phyloP scores from a whole-genome alignment of 2,329 filamentous ascomycete species.

The Penicillium sp. region DNA sequence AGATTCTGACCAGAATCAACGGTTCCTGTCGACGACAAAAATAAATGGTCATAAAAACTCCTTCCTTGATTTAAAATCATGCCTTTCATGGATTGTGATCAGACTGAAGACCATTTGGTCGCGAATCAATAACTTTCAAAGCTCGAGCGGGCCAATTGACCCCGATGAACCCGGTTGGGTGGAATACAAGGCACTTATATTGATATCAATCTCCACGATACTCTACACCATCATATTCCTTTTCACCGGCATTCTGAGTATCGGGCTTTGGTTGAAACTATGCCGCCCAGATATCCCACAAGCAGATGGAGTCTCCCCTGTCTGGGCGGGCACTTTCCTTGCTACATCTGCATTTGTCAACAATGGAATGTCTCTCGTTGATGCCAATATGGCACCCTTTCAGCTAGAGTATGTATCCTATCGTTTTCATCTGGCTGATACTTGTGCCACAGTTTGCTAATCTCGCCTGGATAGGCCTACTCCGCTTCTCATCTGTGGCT shows the following conservation, averaged over 20 bases:
- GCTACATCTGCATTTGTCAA: constrained; percentile 62
- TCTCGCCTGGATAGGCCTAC: constrained; percentile 37
- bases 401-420: constrained; percentile 39
- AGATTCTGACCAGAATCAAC: neutral
- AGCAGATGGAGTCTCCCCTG: constrained; percentile 57
- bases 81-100: neutral
- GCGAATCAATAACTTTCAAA: neutral
- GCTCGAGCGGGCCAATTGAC: constrained; percentile 30
- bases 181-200: constrained; percentile 48
- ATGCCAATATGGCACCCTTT: constrained; percentile 59
- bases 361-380: constrained; percentile 59
- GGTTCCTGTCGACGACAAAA: neutral
- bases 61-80: neutral
- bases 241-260: constrained; percentile 52
- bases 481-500: constrained; percentile 55
- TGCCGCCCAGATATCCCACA: constrained; percentile 50
- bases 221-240: constrained; percentile 57
- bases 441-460: neutral
- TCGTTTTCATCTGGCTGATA: neutral
- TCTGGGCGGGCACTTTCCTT: constrained; percentile 57
- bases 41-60: neutral
- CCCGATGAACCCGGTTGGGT: constrained; percentile 48
- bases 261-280: constrained; percentile 54
- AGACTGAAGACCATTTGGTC: constrained; percentile 8
- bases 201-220: constrained; percentile 46